Evolutionary conservation across 352 stramenopile species (phyloP).

Genomic region (Pythium aristosporum): DNA sequence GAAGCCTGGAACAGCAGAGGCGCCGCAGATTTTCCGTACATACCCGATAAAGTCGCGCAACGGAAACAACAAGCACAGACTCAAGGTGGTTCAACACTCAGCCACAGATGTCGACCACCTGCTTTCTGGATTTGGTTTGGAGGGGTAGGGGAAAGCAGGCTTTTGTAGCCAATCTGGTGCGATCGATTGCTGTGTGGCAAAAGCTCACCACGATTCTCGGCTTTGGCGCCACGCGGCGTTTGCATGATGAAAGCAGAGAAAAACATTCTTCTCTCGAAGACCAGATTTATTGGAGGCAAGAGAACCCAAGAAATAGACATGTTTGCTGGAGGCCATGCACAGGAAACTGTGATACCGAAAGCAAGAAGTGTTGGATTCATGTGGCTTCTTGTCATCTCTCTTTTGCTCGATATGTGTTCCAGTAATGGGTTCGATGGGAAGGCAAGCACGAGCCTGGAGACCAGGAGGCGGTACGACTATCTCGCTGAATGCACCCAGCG

Average conservation of each 20-base stretch:
- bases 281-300: background rate
- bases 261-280: background rate
- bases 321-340: background rate
- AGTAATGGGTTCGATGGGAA: too few species aligned
- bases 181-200: background rate
- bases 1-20: constrained; percentile 26
- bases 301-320: background rate
- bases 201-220: constrained; percentile 21
- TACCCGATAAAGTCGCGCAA: constrained; percentile 8
- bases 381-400: too few species aligned
- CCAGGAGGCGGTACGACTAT: too few species aligned
- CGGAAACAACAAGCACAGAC: constrained; percentile 4
- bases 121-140: constrained; percentile 25
- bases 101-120: constrained; percentile 25
- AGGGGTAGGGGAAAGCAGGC: constrained; percentile 14
- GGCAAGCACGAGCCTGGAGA: too few species aligned
- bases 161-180: background rate
- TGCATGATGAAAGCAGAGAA: background rate
- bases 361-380: too few species aligned
- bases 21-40: constrained; percentile 11
- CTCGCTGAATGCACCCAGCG: too few species aligned
- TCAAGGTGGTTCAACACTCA: constrained; percentile 24
- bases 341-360: too few species aligned
- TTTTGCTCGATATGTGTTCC: too few species aligned
- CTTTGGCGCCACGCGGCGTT: background rate